Base-by-base conservation (phyloP, 768 basidiomycete species). In the Phaeotremella fagi region DNA sequence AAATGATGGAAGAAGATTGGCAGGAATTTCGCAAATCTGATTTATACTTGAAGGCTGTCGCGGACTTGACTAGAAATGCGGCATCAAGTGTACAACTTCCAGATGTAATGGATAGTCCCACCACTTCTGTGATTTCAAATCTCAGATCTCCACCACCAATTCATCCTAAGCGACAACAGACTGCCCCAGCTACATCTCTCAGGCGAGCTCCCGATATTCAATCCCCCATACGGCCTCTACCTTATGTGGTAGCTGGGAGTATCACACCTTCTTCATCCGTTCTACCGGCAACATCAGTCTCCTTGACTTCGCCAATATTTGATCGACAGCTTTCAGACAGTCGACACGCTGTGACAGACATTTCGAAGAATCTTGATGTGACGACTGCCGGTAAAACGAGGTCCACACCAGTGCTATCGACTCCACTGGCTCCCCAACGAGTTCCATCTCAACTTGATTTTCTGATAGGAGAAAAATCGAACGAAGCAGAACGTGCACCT, bases 1-100 rank as follows among this genome's bases (percentile, higher is more conserved):
- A 85, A 45, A 92, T 99, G 89, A 85, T 87, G 57, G 86, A 77
- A 26, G 74, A 86, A 45, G 90, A 94, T 70, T 95, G 94, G 67
- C 85, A 87, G 45, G 84, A 84, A 6, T 98, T 99, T 66, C 82
- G 85, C 64, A 78, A 83, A 54, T 90, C 88, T 18, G 90, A 95
- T 58, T 80, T 99, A 3, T 97, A 88, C 85, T 88, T 91, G 75
- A 86, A 90, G 45, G 90, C 88, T 1, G 77, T 88, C 6, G 82
- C 84, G 6, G 88, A 76, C 29, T 47, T 74, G 4, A 54, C 60
- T 2, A 23, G 44, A 16, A 31, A 43, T 38, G 36, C 22, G 36
- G 52, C 46, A 20, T 43, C 36, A 6, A 15, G 22, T 24, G n/a
- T 7, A 48, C 16, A 6, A 6, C 9, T 6, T 6, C 12, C 38